phyloP scores from a whole-genome alignment of 2,329 filamentous ascomycete genomes.

The Xylaria sp. region DNA sequence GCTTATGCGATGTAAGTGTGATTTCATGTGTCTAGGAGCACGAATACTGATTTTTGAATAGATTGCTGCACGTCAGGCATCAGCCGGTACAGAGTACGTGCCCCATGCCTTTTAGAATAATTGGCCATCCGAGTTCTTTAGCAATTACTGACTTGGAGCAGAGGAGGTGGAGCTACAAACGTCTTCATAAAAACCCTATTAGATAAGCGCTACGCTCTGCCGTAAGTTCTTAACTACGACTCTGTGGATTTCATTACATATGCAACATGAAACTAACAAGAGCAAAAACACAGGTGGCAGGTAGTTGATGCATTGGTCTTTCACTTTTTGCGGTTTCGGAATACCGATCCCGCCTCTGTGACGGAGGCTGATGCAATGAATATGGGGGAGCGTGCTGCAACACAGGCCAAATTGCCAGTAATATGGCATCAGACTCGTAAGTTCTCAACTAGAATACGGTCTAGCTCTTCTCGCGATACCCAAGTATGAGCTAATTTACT shows the following conservation, averaged over 20 bases:
- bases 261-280: conserved; percentile 8
- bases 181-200: conserved; percentile 93
- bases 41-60: conserved; percentile 13
- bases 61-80: conserved; percentile 90
- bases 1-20: conserved; percentile 75
- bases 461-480: background rate
- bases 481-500: background rate
- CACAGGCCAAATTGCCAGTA: conserved; percentile 78
- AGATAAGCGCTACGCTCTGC: conserved; percentile 97
- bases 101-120: background rate
- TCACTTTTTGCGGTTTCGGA: conserved; percentile 92
- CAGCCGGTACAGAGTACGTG: conserved; percentile 71
- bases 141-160: conserved; percentile 9
- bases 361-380: conserved; percentile 66
- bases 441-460: background rate
- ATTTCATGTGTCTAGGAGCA: background rate
- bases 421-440: conserved; percentile 89
- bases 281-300: conserved; percentile 67
- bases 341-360: conserved; percentile 69
- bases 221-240: conserved; percentile 76
- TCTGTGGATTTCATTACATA: background rate
- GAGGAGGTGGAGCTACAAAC: conserved; percentile 87
- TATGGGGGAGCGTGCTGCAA: conserved; percentile 60
- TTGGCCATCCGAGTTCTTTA: background rate
- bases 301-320: conserved; percentile 95